Evolutionary conservation across 2,329 filamentous ascomycete genomes (phyloP).

Genomic region (Colletotrichum tropicale): DNA sequence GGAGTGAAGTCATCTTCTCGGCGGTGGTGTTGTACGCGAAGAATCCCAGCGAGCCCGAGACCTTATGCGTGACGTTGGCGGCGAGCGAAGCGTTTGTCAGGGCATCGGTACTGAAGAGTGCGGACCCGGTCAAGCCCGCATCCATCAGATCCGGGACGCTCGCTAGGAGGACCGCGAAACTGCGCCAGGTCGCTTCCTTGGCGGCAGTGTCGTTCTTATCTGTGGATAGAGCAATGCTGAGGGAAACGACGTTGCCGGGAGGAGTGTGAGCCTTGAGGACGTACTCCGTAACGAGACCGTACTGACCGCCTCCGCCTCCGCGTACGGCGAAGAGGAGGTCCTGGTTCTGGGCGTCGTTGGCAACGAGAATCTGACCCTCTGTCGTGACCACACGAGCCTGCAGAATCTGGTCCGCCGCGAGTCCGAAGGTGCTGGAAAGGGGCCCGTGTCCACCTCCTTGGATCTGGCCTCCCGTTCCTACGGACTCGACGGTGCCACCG

Average conservation of each 20-base stretch:
- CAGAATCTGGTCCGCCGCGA: conserved; percentile 51
- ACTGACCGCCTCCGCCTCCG: conserved; percentile 58
- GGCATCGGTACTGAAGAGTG: background rate
- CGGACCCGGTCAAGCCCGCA: background rate
- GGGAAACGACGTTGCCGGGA: conserved; percentile 4
- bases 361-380: conserved; percentile 46
- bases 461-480: conserved; percentile 65
- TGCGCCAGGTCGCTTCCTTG: background rate
- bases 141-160: conserved; percentile 7
- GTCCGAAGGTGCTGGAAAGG: conserved; percentile 45
- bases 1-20: background rate
- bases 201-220: background rate
- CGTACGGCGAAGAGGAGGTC: conserved; percentile 64
- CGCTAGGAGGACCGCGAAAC: background rate
- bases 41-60: background rate
- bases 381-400: conserved; percentile 50
- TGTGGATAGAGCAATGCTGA: background rate
- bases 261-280: background rate
- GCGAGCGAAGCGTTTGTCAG: background rate
- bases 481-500: conserved; percentile 59
- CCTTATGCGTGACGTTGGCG: background rate
- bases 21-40: background rate
- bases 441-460: conserved; percentile 63
- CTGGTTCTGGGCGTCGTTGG: conserved; percentile 46
- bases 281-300: conserved; percentile 47